phyloP scores from a whole-genome alignment of 225 moss, liverwort and hornwort genomes.

The Marchantia paleacea region DNA sequence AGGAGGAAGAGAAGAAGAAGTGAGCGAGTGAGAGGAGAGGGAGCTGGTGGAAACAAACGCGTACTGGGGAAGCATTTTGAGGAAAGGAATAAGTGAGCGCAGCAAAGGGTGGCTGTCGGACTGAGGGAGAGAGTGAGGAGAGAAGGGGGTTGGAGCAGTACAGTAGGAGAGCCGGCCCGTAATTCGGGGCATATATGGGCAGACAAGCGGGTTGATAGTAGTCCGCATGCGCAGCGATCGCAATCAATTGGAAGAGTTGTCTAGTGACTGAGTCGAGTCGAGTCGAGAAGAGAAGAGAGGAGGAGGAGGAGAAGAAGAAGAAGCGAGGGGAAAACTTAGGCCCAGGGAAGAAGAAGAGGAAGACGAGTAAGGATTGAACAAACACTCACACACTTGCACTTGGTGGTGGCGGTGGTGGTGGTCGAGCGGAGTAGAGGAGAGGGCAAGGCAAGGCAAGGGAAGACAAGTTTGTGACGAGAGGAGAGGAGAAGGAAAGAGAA shows the following conservation, averaged over 20 bases:
- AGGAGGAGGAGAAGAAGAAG: not conserved
- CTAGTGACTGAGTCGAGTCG: too few relatives aligned
- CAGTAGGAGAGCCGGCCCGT: conserved; percentile 27
- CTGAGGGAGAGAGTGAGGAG: not conserved
- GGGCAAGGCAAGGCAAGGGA: not conserved
- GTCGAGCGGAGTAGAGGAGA: conserved; percentile 3
- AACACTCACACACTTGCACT: not conserved
- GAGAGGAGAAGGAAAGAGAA: not conserved
- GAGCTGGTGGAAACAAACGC: not conserved
- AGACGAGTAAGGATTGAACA: conserved; percentile 4
- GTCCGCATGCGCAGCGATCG: conserved; percentile 21
- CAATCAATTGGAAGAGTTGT: conserved; percentile 25
- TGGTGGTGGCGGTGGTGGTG: not conserved
- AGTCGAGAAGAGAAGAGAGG: not conserved
- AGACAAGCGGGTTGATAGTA: conserved; percentile 20
- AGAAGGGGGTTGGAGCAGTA: not conserved
- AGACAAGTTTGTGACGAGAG: not conserved
- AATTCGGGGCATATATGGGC: conserved; percentile 30
- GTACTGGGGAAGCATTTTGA: conserved; percentile 2
- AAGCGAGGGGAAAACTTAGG: not conserved
- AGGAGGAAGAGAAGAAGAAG: not conserved
- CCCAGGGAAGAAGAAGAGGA: not conserved
- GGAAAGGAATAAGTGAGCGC: conserved; percentile 14
- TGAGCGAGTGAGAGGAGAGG: not conserved
- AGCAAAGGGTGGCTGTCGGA: conserved; percentile 22